These are phyloP conservation scores for Rhizophagus prolifer DNA, from an alignment of 192 early-diverging fungal genomes.

Conservation along the genomic window DNA sequence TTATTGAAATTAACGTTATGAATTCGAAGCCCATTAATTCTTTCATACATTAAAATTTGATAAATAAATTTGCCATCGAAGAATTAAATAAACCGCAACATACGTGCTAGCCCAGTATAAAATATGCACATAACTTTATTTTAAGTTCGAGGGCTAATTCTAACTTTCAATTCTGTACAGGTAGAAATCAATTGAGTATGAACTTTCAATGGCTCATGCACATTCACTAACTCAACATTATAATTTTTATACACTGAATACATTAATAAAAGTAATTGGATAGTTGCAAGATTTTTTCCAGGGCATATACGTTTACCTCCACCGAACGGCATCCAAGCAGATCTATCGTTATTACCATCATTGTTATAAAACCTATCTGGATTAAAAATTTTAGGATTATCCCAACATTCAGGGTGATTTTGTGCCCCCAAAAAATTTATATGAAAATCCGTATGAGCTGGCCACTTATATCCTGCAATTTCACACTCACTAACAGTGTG, in stretches of 20 bases:
- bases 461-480: constrained; percentile 12
- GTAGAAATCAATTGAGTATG: background rate
- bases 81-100: too few relatives aligned
- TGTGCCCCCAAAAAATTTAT: constrained; percentile 3
- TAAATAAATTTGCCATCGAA: too few relatives aligned
- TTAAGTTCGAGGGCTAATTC: background rate
- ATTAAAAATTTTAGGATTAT: constrained; percentile 7
- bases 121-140: background rate
- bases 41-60: too few relatives aligned
- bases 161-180: constrained; percentile 1
- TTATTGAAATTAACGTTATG: too few relatives aligned
- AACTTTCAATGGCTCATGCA: background rate
- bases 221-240: constrained; percentile 19
- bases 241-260: background rate
- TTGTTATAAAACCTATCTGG: constrained; percentile 15
- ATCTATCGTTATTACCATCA: background rate
- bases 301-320: constrained; percentile 7
- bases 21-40: too few relatives aligned
- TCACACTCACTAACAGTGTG: background rate
- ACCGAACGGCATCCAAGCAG: background rate
- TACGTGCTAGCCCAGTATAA: too few relatives aligned
- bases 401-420: background rate
- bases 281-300: constrained; percentile 9
- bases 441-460: constrained; percentile 1
- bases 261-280: background rate